Base-by-base conservation (phyloP, 331 rosid species). In the Quercus tomentella region DNA sequence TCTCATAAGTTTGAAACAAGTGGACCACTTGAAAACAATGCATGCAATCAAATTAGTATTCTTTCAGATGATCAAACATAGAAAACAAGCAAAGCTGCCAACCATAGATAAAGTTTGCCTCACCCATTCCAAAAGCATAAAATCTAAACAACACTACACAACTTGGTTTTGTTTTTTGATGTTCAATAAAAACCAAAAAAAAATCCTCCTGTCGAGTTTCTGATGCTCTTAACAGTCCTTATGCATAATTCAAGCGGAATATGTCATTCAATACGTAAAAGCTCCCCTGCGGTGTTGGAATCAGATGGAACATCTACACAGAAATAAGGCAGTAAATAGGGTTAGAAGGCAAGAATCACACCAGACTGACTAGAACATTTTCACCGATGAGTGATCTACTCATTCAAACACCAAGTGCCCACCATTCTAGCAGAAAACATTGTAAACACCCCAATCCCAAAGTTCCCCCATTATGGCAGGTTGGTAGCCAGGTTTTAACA, bases 201-300 rank as follows among this genome's bases (percentile, higher is more conserved):
- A 22, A 66, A 26, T 67, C 25, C 51, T 63, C 25, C 49, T 66
- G 37, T 33, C 26, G 9, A 18, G 49, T 66, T 66, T 43, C 52
- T 67, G 52, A 35, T 20, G 49, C 49, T 8, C 72, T 67, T 20
- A 33, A 30, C 6, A 67, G 26, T 72, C 78, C 80, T 93, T 87
- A 93, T 0, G 94, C 96, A 54, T 93, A 94, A 87, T 94, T 94
- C 91, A 94, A 84, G 61, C 98, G 97, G 89, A 94, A 94, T 74
- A 94, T 89, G 87, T 94, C 98, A 76, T 94, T 94, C 85, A 86
- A 84, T 66, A 94, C 98, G 45, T 82, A 94, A 74, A 89, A 94
- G 92, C 97, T 92, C 72, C 91, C 92, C 78, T 87, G 93, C 11
- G 88, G 90, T 21, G 97, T 88, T 33, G 97, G 98, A 69, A 94